These are phyloP conservation scores for Cucumis cinereus DNA, from an alignment of 306 rosid species.

Conservation along the genomic window DNA sequence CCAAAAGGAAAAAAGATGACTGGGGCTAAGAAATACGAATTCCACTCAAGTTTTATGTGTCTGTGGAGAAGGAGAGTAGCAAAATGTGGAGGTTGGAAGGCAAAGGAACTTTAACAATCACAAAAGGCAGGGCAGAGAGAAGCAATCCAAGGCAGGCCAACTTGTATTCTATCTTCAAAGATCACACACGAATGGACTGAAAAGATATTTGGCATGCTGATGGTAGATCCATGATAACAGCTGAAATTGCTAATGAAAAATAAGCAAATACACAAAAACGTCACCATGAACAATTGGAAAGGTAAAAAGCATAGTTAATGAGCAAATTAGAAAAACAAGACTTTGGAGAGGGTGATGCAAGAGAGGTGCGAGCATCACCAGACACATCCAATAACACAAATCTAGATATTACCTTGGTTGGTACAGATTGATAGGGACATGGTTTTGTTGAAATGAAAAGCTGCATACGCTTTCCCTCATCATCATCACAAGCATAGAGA, in stretches of 20 bases:
- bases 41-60: no score
- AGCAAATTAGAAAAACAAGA: background rate
- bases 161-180: no score
- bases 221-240: background rate
- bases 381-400: background rate
- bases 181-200: no score
- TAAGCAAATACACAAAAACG: background rate
- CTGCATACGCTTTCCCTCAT: constrained; percentile 62
- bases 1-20: no score
- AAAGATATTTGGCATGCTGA: no score
- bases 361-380: background rate
- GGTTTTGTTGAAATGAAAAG: constrained; percentile 82
- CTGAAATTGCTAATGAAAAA: background rate
- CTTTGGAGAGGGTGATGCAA: background rate
- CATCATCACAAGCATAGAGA: constrained; percentile 70
- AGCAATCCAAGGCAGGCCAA: no score
- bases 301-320: background rate
- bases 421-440: constrained; percentile 64
- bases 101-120: no score
- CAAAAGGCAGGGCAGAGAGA: no score
- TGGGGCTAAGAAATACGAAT: no score
- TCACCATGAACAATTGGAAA: background rate
- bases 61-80: no score
- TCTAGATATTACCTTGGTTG: constrained; percentile 59
- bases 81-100: no score